Percentiles rank a stretch among this genome's conserved stretches.
Conservation (phyloP, 768 basidiomycete genomes). For the Gyrodon lividus region DNA sequence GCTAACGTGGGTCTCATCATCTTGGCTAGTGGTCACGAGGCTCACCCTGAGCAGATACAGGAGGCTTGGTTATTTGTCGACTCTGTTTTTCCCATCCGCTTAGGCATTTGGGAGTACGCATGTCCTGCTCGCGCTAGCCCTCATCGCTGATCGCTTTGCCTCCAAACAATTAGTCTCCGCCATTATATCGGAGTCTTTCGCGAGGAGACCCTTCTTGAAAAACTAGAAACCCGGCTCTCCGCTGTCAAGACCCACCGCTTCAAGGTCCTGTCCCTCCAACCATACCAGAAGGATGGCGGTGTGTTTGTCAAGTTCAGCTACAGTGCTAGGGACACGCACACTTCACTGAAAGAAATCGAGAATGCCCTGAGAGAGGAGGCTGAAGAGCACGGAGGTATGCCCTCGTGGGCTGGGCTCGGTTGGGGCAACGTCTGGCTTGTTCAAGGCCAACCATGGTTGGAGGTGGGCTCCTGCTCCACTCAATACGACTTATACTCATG, state of each 20-base stretch:
- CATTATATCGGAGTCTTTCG: slow-evolving; percentile 61
- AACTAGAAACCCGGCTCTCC: slow-evolving; percentile 49
- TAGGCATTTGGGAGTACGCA: slow-evolving; percentile 73
- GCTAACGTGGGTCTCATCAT: slow-evolving; percentile 19
- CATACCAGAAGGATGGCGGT: slow-evolving; percentile 79
- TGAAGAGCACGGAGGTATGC: slow-evolving; percentile 52
- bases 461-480: slow-evolving; percentile 45
- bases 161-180: slow-evolving; percentile 50
- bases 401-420: slow-evolving; percentile 58
- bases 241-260: slow-evolving; percentile 56
- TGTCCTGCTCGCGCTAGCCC: neutral
- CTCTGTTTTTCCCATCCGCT: slow-evolving; percentile 72
- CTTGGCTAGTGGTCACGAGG: slow-evolving; percentile 8
- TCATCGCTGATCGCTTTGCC: slow-evolving; percentile 4
- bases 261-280: slow-evolving; percentile 59
- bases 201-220: slow-evolving; percentile 53
- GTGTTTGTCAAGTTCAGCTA: slow-evolving; percentile 79
- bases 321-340: slow-evolving; percentile 35
- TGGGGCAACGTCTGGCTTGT: slow-evolving; percentile 67
- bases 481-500: neutral
- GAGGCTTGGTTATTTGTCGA: slow-evolving; percentile 72
- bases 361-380: slow-evolving; percentile 44
- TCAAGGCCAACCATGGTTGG: slow-evolving; percentile 76
- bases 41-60: slow-evolving; percentile 18
- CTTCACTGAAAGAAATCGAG: slow-evolving; percentile 49